A percentile compares a stretch with the other conserved stretches of the same genome.
Evolutionary conservation across 768 basidiomycete genomes (phyloP).

Genomic region (Termitomyces sp.): DNA sequence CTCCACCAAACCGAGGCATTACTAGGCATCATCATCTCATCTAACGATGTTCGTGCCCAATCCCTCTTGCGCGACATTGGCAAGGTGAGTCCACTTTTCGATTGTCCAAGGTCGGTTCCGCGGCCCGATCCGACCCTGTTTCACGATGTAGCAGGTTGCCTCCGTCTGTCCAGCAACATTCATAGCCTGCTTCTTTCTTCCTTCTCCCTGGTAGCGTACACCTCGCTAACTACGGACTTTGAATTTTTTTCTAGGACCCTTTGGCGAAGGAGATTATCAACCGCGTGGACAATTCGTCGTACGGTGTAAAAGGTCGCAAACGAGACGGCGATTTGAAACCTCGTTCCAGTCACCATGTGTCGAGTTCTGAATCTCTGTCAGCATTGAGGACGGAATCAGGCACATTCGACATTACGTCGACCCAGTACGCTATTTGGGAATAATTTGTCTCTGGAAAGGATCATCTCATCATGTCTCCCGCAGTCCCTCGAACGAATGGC

Average conservation of each 20-base stretch:
- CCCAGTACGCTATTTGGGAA: conserved; percentile 46
- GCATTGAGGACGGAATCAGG: conserved; percentile 21
- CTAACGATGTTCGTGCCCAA: conserved; percentile 35
- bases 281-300: conserved; percentile 78
- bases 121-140: conserved; percentile 8
- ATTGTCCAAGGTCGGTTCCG: background rate
- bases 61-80: conserved; percentile 47
- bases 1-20: conserved; percentile 90
- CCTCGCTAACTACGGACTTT: conserved; percentile 4
- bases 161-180: background rate
- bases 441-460: background rate
- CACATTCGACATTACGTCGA: conserved; percentile 46
- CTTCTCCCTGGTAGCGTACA: background rate
- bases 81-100: conserved; percentile 33
- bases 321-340: conserved; percentile 28
- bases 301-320: conserved; percentile 71
- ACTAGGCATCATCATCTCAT: conserved; percentile 73
- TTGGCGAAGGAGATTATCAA: conserved; percentile 77
- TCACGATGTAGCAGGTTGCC: background rate
- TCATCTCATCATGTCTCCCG: conserved; percentile 1
- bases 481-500: conserved; percentile 84
- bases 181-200: background rate
- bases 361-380: conserved; percentile 19
- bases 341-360: conserved; percentile 16
- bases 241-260: conserved; percentile 49